A percentile compares a stretch with the other conserved stretches of the same genome.
Evolutionary conservation across 257 asterid species (phyloP).

Genomic region (Mentha longifolia): DNA sequence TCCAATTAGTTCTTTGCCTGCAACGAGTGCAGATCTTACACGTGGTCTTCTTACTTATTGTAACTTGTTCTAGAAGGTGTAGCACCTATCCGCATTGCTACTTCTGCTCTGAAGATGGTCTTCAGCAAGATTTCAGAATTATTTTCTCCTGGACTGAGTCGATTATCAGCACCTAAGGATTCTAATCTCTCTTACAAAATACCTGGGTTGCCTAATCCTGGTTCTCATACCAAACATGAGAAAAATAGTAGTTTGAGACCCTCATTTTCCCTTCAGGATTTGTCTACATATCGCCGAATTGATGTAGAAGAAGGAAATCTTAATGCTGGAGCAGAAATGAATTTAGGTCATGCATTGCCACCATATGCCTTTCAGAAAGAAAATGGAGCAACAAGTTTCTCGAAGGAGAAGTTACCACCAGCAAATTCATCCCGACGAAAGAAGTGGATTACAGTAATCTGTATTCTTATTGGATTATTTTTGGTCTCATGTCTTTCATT

Average conservation of each 20-base stretch:
- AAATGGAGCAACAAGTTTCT: conserved; percentile 65
- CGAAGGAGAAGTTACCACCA: conserved; percentile 69
- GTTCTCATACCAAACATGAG: conserved; percentile 50
- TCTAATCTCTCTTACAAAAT: conserved; percentile 48
- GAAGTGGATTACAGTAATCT: conserved; percentile 61
- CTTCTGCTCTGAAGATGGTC: conserved; percentile 48
- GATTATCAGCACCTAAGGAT: conserved; percentile 53
- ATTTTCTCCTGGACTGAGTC: conserved; percentile 56
- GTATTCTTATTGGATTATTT: conserved; percentile 65
- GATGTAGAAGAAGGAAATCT: conserved; percentile 63
- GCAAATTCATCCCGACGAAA: conserved; percentile 42
- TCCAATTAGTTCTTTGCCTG: conserved; percentile 16
- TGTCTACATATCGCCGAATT: conserved; percentile 59
- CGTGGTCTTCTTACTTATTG: conserved; percentile 2
- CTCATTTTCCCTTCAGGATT: conserved; percentile 89
- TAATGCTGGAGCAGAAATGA: conserved; percentile 45
- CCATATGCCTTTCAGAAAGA: conserved; percentile 52
- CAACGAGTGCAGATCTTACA: neutral
- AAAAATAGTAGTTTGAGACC: conserved; percentile 62
- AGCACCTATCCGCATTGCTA: conserved; percentile 18
- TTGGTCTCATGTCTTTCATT: conserved; percentile 59
- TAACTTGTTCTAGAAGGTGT: conserved; percentile 29
- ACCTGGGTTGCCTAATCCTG: conserved; percentile 61
- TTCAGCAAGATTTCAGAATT: conserved; percentile 57
- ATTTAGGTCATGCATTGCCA: conserved; percentile 42